Evolutionary conservation across 176 grass and related monocot genomes (phyloP), one percentile per base, ranked within the genome.

Genomic region (Secale cereale): DNA sequence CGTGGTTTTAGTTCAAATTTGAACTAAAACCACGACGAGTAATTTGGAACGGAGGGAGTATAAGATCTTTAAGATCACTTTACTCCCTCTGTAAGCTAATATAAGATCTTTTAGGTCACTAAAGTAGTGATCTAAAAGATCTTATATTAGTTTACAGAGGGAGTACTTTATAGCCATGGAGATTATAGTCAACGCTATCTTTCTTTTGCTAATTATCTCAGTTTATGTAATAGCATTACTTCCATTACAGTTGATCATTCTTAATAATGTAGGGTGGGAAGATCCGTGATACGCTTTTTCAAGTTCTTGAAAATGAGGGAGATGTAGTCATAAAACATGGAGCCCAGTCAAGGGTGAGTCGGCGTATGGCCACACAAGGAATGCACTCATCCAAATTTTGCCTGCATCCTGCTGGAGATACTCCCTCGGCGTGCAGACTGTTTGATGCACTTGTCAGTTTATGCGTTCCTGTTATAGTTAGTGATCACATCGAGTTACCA

Each of bases 311-410:
- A 80, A 88, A 88, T 8, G 94, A 94, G 83, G 86, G 83, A 57
- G 90, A 94, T 88, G 92, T 97, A 39, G 85, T 92, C 74, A 87
- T 97, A 77, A 97, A 97, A 70, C 94, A 97, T 82, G 94, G 94
- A 39, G 26, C 90, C 25, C 94, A 94, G 79, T 97, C 92, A 9
- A 94, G 94, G 78, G 94, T 85, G 72, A 94, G 90, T 68, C 85
- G 94, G 45, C 87, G 94, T 54, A 83, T 84, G 66, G 94, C 94
- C 62, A 97, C 91, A 70, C 91, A 22, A 60, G 94, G 94, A 70
- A 97, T 97, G 94, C 94, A 94, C 80, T 89, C 91, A 40, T 97
- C 94, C 3, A 94, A 97, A 81, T 97, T 97, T 70, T 97, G 94
- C 86, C 89, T 97, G n/a, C 94, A 97, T 90, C 94, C 94, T 29